Percentiles rank a stretch among this genome's conserved stretches.
Conservation (phyloP, 1,284 basidiomycete genomes). For the Schizopora paradoxa region DNA sequence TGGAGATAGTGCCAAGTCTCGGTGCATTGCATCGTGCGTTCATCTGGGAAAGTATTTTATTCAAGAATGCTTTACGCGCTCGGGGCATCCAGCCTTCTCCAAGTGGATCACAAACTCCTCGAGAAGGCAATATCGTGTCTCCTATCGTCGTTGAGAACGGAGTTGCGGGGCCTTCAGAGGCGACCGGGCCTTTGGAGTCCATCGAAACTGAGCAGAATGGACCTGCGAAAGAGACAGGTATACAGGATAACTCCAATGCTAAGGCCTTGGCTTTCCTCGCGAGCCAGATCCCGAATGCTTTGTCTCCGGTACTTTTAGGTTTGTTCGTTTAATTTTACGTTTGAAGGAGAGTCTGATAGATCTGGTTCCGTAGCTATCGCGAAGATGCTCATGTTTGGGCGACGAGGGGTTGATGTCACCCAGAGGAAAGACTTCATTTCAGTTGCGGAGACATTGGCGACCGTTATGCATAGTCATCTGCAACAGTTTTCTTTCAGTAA, state of each 20-base stretch:
- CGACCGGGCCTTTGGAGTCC: slow-evolving; percentile 6
- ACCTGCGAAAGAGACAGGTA: slow-evolving; percentile 36
- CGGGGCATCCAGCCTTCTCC: slow-evolving; percentile 45
- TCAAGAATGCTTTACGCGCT: slow-evolving; percentile 55
- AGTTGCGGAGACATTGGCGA: slow-evolving; percentile 66
- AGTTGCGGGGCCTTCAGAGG: slow-evolving; percentile 17
- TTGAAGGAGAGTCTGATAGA: slow-evolving; percentile 1
- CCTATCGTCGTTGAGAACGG: slow-evolving; percentile 35
- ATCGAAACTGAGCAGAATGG: slow-evolving; percentile 11
- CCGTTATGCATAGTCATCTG: slow-evolving; percentile 72
- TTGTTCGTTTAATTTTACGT: slow-evolving; percentile 22
- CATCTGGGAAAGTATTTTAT: slow-evolving; percentile 81
- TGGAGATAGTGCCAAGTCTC: slow-evolving; percentile 68
- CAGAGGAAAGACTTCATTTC: slow-evolving; percentile 78
- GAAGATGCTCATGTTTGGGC: slow-evolving; percentile 81
- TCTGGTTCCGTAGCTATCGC: slow-evolving; percentile 39
- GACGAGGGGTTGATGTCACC: slow-evolving; percentile 68
- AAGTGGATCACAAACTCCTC: slow-evolving; percentile 36
- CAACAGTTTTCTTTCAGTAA: slow-evolving; percentile 51
- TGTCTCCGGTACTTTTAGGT: slow-evolving; percentile 91
- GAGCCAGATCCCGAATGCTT: slow-evolving; percentile 70
- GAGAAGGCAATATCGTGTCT: slow-evolving; percentile 23
- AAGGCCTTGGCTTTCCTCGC: slow-evolving; percentile 77
- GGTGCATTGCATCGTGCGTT: slow-evolving; percentile 81
- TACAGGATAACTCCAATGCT: slow-evolving; percentile 60